Percentiles rank a stretch among this genome's conserved stretches.
phyloP scores from a whole-genome alignment of 495 filamentous ascomycete species.

The Penicillium taxi region DNA sequence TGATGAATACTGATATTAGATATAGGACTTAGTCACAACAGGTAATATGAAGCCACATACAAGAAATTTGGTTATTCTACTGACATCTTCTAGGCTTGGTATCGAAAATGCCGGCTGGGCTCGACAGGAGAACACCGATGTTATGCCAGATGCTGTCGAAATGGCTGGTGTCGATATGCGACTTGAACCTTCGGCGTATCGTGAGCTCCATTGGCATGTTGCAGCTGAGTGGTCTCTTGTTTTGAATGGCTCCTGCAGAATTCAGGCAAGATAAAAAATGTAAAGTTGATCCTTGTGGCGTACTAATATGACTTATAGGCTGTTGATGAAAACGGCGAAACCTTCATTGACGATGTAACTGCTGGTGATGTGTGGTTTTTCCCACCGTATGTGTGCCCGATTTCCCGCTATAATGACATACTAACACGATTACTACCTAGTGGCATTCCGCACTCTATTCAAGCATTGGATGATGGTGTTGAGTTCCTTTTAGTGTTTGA shows the following conservation, averaged over 20 bases:
- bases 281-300: too few species aligned
- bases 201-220: constrained; percentile 69
- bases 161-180: constrained; percentile 80
- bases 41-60: too few species aligned
- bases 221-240: constrained; percentile 60
- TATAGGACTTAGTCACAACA: constrained; percentile 50
- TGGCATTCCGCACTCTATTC: constrained; percentile 60
- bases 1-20: too few species aligned
- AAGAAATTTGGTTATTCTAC: too few species aligned
- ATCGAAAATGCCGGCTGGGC: constrained; percentile 65
- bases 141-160: constrained; percentile 54
- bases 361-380: constrained; percentile 69
- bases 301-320: too few species aligned
- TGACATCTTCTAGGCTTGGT: constrained; percentile 27
- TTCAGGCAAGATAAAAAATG: too few species aligned
- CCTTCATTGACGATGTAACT: constrained; percentile 57
- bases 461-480: constrained; percentile 54
- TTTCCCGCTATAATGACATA: not conserved
- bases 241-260: constrained; percentile 56
- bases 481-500: constrained; percentile 69
- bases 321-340: constrained; percentile 56
- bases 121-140: constrained; percentile 54
- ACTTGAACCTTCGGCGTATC: constrained; percentile 55
- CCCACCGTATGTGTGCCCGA: constrained; percentile 31
- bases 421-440: not conserved